Conservation (phyloP, 495 filamentous ascomycete species). For the Tuber magnatum region DNA sequence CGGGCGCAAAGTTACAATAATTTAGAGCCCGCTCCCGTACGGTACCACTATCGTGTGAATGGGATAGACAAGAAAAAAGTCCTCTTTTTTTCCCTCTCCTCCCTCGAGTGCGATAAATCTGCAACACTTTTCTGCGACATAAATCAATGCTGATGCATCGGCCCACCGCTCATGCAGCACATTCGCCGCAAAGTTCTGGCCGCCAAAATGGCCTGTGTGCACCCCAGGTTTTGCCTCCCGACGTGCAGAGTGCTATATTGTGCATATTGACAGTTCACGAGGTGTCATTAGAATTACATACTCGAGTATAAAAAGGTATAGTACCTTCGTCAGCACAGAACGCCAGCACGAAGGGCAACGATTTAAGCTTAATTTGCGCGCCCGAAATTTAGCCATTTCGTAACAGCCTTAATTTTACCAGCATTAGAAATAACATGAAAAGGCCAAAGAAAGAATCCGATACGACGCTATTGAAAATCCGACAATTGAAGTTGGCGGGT, state of each 20-base stretch:
- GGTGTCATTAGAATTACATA: neutral
- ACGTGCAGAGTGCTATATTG: neutral
- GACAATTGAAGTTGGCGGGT: neutral
- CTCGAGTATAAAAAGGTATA: neutral
- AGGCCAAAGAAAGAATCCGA: neutral
- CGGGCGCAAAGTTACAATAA: neutral
- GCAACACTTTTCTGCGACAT: neutral
- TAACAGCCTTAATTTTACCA: neutral
- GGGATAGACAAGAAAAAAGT: neutral
- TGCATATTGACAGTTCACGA: neutral
- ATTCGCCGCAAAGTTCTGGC: neutral
- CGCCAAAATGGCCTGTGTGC: neutral
- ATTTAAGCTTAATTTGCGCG: neutral
- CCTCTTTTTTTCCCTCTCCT: neutral
- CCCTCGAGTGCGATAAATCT: neutral
- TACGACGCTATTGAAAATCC: neutral
- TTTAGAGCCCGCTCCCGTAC: neutral
- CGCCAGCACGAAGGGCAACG: neutral
- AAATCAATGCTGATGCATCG: neutral
- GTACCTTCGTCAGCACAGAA: neutral
- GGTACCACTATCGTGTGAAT: neutral
- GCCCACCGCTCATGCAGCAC: slow-evolving; percentile 1
- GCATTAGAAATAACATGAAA: neutral
- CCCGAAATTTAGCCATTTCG: neutral
- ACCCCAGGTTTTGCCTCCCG: slow-evolving; percentile 3